A percentile compares a stretch with the other conserved stretches of the same genome.
Conservation (phyloP, 2,329 filamentous ascomycete genomes). For the Aureobasidium lini region DNA sequence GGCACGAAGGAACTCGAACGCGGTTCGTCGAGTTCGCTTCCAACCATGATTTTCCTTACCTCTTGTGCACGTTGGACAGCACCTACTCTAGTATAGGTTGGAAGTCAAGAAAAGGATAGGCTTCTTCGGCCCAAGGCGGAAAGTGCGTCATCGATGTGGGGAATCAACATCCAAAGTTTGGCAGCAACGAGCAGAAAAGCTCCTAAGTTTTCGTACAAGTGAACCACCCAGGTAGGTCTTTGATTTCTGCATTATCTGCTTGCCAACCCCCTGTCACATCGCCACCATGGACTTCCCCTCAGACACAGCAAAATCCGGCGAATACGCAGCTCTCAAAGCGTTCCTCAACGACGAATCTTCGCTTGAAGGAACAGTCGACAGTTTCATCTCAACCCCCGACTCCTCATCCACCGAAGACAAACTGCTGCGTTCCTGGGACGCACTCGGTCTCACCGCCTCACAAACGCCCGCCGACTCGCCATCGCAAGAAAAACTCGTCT, state of each 20-base stretch:
- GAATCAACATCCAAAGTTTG: not conserved
- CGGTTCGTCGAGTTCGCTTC: too few relatives aligned
- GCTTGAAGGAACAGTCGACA: not conserved
- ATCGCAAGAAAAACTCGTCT: not conserved
- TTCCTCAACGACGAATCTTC: slow-evolving; percentile 3
- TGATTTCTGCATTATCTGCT: not conserved
- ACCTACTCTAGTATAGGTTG: too few relatives aligned
- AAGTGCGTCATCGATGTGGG: not conserved
- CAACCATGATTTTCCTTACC: too few relatives aligned
- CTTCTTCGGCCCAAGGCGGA: not conserved
- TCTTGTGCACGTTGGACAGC: too few relatives aligned
- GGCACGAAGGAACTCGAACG: too few relatives aligned
- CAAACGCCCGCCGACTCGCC: not conserved
- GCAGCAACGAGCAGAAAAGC: not conserved
- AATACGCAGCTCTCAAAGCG: not conserved
- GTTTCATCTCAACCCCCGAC: not conserved
- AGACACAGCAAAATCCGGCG: not conserved
- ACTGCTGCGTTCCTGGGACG: slow-evolving; percentile 5
- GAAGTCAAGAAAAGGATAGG: not conserved
- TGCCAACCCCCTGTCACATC: not conserved
- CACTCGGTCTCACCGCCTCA: not conserved
- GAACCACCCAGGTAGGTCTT: not conserved
- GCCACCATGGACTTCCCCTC: slow-evolving; percentile 1
- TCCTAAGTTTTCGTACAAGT: not conserved
- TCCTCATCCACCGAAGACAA: slow-evolving; percentile 9